A percentile compares a stretch with the other conserved stretches of the same genome.
These are phyloP conservation scores for Fusarium bactridioides DNA, from an alignment of 2,329 filamentous ascomycete genomes.

Conservation along the genomic window DNA sequence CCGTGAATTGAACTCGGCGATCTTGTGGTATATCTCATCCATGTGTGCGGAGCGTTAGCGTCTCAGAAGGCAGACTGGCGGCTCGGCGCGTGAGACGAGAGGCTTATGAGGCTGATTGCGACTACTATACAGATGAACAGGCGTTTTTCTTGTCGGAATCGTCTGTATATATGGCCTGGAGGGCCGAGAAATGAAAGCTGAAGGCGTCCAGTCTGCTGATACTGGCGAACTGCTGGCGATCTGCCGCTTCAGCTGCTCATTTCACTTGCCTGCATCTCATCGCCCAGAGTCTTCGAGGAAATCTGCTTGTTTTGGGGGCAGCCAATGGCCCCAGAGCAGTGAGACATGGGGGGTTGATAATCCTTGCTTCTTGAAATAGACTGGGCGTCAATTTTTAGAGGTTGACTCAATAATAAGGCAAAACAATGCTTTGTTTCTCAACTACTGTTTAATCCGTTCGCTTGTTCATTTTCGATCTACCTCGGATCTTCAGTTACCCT, in stretches of 20 bases:
- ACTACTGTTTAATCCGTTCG: background rate
- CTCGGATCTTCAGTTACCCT: background rate
- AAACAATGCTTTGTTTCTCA: background rate
- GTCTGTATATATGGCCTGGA: background rate
- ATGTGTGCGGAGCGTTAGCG: constrained; percentile 25
- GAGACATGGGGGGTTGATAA: constrained; percentile 21
- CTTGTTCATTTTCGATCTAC: background rate
- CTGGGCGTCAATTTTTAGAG: background rate
- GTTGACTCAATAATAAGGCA: background rate
- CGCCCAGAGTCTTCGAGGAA: background rate
- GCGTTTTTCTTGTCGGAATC: background rate
- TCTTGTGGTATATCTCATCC: constrained; percentile 46
- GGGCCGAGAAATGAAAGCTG: background rate
- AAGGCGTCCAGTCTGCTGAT: background rate
- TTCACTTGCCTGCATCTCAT: constrained; percentile 7
- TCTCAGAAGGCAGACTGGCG: background rate
- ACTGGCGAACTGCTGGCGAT: constrained; percentile 5
- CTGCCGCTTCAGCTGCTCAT: constrained; percentile 5
- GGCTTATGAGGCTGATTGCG: background rate
- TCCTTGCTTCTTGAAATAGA: constrained; percentile 5
- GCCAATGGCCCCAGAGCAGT: constrained; percentile 10
- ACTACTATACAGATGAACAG: background rate
- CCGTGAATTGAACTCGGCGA: constrained; percentile 39
- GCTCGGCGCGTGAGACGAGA: background rate
- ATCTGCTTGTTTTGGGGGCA: background rate